Base-by-base conservation (phyloP, 1,139 yeast genomes). In the Magnusiomyces sp. region DNA sequence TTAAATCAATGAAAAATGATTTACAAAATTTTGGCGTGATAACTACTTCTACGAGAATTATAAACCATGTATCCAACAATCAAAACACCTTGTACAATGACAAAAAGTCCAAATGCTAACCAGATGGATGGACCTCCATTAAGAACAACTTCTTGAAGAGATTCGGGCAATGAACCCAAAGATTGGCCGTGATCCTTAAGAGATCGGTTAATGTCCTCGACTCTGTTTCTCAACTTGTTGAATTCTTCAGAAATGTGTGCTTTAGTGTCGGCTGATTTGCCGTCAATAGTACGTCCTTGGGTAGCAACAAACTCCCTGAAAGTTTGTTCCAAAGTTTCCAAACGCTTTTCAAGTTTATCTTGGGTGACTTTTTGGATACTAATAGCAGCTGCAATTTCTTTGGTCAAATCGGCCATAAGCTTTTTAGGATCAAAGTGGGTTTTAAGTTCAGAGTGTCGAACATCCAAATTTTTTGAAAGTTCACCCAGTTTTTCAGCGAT, bases 91-190 rank as follows among this genome's bases (percentile, higher is more conserved):
- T 62, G 65, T n/a, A 61, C 57, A n/a, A 56, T 45, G 40, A 65
- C 52, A 34, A 63, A 52, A 20, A 62, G 39, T 7, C 56, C 55
- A 39, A 63, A 49, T 20, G 61, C 50, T 29, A 56, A 46, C 66
- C 65, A 63, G 27, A 63, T 52, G 38, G 62, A 55, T 6, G 64
- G 62, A 2, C 66, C 66, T 13, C 64, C 64, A 31, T 56, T 59
- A 31, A 50, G 51, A 36, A 62, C 50, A 19, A 67, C 66, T 9
- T 53, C 58, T 14, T 58, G 53, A 38, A 64, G 56, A 1, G 65
- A 56, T 16, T 59, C 63, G 2, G 65, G 61, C 10, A 63, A 45
- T 2, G 61, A 47, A 6, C 65, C 65, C 45, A 61, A 52, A n/a
- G 55, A 55, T 13, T 56, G 46, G 6, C 64, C 58, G 50, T 64